phyloP scores from a whole-genome alignment of 2,329 filamentous ascomycete genomes.

The Phyllachora maydis region DNA sequence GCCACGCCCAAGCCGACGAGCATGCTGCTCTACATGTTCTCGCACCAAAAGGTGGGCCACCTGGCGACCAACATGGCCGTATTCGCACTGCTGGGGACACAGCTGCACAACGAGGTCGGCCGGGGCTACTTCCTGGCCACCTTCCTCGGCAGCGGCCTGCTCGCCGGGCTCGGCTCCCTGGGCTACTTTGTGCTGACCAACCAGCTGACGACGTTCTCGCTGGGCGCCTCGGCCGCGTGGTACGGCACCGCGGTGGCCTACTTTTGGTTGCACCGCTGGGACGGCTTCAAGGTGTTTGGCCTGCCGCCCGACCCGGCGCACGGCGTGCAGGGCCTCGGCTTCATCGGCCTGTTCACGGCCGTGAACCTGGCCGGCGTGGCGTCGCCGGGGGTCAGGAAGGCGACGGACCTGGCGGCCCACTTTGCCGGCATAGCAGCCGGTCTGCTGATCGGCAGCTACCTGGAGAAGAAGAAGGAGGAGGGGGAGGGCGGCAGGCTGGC shows the following conservation, averaged over 20 bases:
- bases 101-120: slow-evolving; percentile 50
- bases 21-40: slow-evolving; percentile 45
- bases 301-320: slow-evolving; percentile 29
- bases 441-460: slow-evolving; percentile 15
- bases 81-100: slow-evolving; percentile 44
- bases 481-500: no score
- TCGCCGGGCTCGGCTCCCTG: slow-evolving; percentile 39
- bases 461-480: slow-evolving; percentile 11
- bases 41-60: slow-evolving; percentile 43
- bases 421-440: slow-evolving; percentile 28
- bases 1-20: slow-evolving; percentile 42
- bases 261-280: slow-evolving; percentile 34
- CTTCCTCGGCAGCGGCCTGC: slow-evolving; percentile 35
- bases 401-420: no score
- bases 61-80: slow-evolving; percentile 41
- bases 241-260: slow-evolving; percentile 40
- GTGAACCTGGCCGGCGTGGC: slow-evolving; percentile 30
- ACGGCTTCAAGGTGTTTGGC: slow-evolving; percentile 34
- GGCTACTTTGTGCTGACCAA: slow-evolving; percentile 22
- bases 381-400: slow-evolving; percentile 31
- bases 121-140: slow-evolving; percentile 48
- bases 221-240: slow-evolving; percentile 48
- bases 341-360: slow-evolving; percentile 27
- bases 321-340: slow-evolving; percentile 30
- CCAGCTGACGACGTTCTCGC: slow-evolving; percentile 24